Base-by-base conservation (phyloP, 768 basidiomycete species). In the Leccinum variicolor region DNA sequence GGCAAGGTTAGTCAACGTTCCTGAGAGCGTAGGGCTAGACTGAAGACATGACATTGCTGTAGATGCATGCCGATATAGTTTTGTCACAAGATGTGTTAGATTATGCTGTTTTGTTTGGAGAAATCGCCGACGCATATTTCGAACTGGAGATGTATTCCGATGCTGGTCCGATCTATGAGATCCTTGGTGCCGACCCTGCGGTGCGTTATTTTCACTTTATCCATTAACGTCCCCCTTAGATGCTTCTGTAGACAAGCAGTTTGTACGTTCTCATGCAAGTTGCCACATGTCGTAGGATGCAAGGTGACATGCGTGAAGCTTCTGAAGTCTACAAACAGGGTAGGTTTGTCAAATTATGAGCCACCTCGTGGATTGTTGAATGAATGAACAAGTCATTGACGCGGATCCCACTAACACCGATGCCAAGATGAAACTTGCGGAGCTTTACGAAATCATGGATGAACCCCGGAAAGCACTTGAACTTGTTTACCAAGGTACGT, bases 381-480 rank as follows among this genome's bases (percentile, higher is more conserved):
- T 10, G 23, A 49, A 6, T 28, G 29, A 62, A 21, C 41, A 43
- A 96, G 94, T 95, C 29, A 77, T 89, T 17, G 76, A 80, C 4
- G 83, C 83, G 1, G 90, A 94, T 68, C 87, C 92, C 0, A 79
- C 80, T 0, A 82, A 92, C 62, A 84, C 85, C 64, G 90, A 94
- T 28, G 88, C 87, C 26, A 94, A 93, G 53, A 86, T 95, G 82
- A 89, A 91, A 60, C 80, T 98, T 0, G 96, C 95, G 0, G 91
- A 91, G 61, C 84, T 94, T 14, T 92, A 93, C 62, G 96, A 99
- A 70, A 85, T 91, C 11, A 74, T 88, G 62, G 85, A 89, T 23
- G 84, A 94, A 61, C 85, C 89, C 1, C 77, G 85, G 15, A 88
- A 88, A 66, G 96, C 96, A 0, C 78, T 97, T 0, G 86, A 90